Percentiles rank a stretch among this genome's conserved stretches.
phyloP scores from a whole-genome alignment of 805 yeast species.

The Myxozyma lipomycoides region DNA sequence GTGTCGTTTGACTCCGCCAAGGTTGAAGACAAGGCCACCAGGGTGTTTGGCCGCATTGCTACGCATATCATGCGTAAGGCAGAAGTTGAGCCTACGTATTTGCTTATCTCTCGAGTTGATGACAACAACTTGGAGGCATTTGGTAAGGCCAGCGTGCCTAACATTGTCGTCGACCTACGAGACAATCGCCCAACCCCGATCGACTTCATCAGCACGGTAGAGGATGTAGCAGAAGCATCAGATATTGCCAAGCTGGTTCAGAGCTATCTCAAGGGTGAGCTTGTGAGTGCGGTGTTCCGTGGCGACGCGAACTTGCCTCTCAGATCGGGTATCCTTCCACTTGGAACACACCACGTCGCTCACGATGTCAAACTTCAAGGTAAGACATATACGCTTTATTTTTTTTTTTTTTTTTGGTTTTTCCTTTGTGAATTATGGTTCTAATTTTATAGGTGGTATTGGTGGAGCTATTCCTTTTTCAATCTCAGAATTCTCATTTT shows the following conservation, averaged over 20 bases:
- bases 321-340: conserved; percentile 23
- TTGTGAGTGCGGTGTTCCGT: conserved; percentile 14
- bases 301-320: conserved; percentile 24
- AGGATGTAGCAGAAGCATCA: conserved; percentile 18
- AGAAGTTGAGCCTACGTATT: conserved; percentile 13
- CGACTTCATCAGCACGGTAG: conserved; percentile 23
- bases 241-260: conserved; percentile 24
- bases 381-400: neutral
- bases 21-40: conserved; percentile 19
- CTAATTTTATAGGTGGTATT: conserved; percentile 3
- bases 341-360: conserved; percentile 26
- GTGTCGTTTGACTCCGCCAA: conserved; percentile 22
- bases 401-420: neutral
- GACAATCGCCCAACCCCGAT: conserved; percentile 22
- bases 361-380: conserved; percentile 19
- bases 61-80: conserved; percentile 25
- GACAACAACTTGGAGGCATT: conserved; percentile 5
- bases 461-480: conserved; percentile 19
- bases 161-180: conserved; percentile 24
- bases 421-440: conserved; percentile 2
- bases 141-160: conserved; percentile 26
- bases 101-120: conserved; percentile 20
- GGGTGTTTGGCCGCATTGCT: conserved; percentile 22
- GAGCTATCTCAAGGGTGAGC: conserved; percentile 16
- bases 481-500: conserved; percentile 21